These are phyloP conservation scores for Fistulifera solaris DNA, from an alignment of 108 stramenopile genomes.

Conservation along the genomic window DNA sequence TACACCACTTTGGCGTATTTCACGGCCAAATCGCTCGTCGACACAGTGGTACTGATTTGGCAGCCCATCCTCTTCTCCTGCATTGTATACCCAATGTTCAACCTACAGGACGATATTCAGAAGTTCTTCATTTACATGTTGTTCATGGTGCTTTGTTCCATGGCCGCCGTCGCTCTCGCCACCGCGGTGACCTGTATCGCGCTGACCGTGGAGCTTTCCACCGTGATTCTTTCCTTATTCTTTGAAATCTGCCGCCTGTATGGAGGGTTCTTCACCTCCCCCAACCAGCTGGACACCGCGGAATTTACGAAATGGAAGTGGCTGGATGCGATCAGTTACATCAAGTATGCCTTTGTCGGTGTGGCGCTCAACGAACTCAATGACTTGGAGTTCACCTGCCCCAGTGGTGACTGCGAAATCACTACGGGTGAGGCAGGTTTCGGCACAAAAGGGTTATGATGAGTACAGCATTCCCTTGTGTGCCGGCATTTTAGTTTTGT, in stretches of 20 bases:
- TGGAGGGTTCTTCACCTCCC: slow-evolving; percentile 11
- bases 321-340: slow-evolving; percentile 13
- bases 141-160: too few relatives aligned
- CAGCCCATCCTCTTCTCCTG: slow-evolving; percentile 50
- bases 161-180: too few relatives aligned
- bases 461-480: slow-evolving; percentile 8
- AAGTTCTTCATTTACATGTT: too few relatives aligned
- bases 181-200: too few relatives aligned
- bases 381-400: slow-evolving; percentile 7
- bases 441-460: slow-evolving; percentile 8
- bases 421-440: slow-evolving; percentile 8
- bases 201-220: too few relatives aligned
- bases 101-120: too few relatives aligned
- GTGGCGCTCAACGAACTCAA: slow-evolving; percentile 12
- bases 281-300: slow-evolving; percentile 10
- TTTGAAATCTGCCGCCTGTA: slow-evolving; percentile 17
- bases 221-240: slow-evolving; percentile 14
- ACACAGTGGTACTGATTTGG: slow-evolving; percentile 37
- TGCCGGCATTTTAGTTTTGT: too few relatives aligned
- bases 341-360: slow-evolving; percentile 14
- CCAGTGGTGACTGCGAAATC: slow-evolving; percentile 4
- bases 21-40: slow-evolving; percentile 52
- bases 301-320: slow-evolving; percentile 7
- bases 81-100: slow-evolving; percentile 57
- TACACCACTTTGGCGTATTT: slow-evolving; percentile 67